Base-by-base conservation (phyloP, 2,329 filamentous ascomycete species). In the Talaromyces piceae region DNA sequence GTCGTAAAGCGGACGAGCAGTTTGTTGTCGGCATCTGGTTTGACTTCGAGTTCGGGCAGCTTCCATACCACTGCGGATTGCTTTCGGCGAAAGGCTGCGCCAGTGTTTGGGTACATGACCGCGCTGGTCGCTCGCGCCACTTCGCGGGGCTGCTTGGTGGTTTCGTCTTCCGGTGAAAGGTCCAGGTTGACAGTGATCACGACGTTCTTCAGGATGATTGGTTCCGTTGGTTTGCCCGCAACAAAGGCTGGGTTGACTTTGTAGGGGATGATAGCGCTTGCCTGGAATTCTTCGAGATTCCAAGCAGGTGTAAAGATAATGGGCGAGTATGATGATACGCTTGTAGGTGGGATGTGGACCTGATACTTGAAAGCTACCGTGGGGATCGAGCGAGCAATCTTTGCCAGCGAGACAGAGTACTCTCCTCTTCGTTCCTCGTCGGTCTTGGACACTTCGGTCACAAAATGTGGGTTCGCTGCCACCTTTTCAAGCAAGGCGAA, bases 341-440 rank as follows among this genome's bases (percentile, higher is more conserved):
- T 77, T 30, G 71, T 64, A 16, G 80, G 76, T 27, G 90, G 83
- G 26, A 87, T 70, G 58, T 93, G 88, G 9, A 96, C 76, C 61
- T 91, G 87, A 68, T 97, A 98, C 54, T 93, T 95, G 73, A 98
- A 97, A 6, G 86, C 91, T 5, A 91, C 83, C 0, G 85, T 80
- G 1, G 72, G 72, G 18, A 64, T 61, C 22, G 88, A 84, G 60
- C 84, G 82, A 55, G 77, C 72, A 57, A 96, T 79, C 63, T 84
- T 82, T 12, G 82, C 77, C 5, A 93, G 72, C 55, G 91, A 81
- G 27, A 98, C 73, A 0, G 75, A 80, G 70, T 94, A 98, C 63
- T 91, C 85, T 53, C 94, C 91, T 3, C 86, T 79, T 52, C 80
- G 83, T 27, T 73, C 71, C 28, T 73, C 70, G 8, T 85, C 81